Evolutionary conservation across 257 asterid genomes (phyloP), one percentile per base, ranked within the genome.

Genomic region (Scutellaria galericulata): DNA sequence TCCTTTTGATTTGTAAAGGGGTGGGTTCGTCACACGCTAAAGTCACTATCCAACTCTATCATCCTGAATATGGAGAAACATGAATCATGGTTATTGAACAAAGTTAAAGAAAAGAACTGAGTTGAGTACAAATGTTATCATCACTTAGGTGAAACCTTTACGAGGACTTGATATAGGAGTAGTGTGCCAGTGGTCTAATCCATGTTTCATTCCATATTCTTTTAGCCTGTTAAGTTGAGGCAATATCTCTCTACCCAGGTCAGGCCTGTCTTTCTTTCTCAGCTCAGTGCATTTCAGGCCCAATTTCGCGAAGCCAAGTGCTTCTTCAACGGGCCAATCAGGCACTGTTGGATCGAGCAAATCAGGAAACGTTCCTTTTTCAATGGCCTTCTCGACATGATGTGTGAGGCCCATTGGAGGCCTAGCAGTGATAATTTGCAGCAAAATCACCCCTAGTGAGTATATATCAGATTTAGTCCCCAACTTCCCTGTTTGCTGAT

Each of bases 371-470:
- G 79, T 85, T 31, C 84, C 93, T 51, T 62, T 79, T 15, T 83
- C 68, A 56, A 89, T 87, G 20, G 95, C 88, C 64, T 80, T 75
- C 66, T 84, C 87, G 1, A 84, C 89, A 4, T 83, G 93, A 50
- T 89, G 97, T 0, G 93, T 79, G 39, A 91, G 88, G 9, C 95
- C 97, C 96, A 91, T 89, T 5, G 97, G 91, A 1, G 96, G 91
- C 79, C 86, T 87, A 55, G 95, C 95, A 2, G 97, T 89, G 68
- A 91, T 80, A 22, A 91, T 77, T 58, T 91, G 97, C n/a, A 91
- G 85, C 61, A 87, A 60, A 87, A 86, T 77, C 2, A 91, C 76
- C 14, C 96, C 96, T 2, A 91, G 73, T 2, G 97, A 91, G 58
- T 91, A 89, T 42, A 89, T 70, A 57, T 91, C 95, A 0, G 97